Evolutionary conservation across 2,329 filamentous ascomycete species (phyloP), one percentile per base, ranked within the genome.

Genomic region (Talaromyces amestolkiae): DNA sequence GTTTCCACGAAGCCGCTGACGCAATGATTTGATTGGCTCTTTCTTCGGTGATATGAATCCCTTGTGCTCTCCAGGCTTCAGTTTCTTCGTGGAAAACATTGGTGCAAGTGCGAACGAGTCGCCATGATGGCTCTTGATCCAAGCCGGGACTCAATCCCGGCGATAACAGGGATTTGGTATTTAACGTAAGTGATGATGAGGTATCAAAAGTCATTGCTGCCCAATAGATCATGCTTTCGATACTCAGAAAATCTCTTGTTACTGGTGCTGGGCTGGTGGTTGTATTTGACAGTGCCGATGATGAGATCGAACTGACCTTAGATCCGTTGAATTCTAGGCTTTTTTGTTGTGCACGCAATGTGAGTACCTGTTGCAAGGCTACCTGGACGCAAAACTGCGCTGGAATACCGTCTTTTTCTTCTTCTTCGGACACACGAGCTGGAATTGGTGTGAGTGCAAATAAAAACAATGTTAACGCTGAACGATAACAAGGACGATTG

Each of bases 121-220:
- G 69, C 74, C 74, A 75, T 7, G 70, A 67, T 27, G 72, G 65
- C 62, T 75, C 73, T 11, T 65, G 61, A 10, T 69, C 69, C 39
- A 69, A 71, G 17, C 72, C 72, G 13, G 73, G 65, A 58, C 33
- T 56, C 10, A 81, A 67, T 0, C 78, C 78, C 1, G 79, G 79
- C 0, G 78, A 79, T 3, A 81, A 72, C 1, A 79, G 66, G 0
- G 79, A 74, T 8, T 77, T 72, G 8, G 75, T 77, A 33, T 80
- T 80, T n/a, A 80, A 71, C 0, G 77, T 80, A 3, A 81, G 63
- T 0, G 79, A 80, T 0, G 75, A 76, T 0, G 78, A 80, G 0
- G 79, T 81, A 43, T 81, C 79, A 35, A 80, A 81, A 0, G 76
- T 79, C 8, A 81, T 63, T 2, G 79, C 79, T 0, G 77, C 77